Evolutionary conservation across 768 basidiomycete species (phyloP), one percentile per base, ranked within the genome.

Genomic region (Lactarius indigo): DNA sequence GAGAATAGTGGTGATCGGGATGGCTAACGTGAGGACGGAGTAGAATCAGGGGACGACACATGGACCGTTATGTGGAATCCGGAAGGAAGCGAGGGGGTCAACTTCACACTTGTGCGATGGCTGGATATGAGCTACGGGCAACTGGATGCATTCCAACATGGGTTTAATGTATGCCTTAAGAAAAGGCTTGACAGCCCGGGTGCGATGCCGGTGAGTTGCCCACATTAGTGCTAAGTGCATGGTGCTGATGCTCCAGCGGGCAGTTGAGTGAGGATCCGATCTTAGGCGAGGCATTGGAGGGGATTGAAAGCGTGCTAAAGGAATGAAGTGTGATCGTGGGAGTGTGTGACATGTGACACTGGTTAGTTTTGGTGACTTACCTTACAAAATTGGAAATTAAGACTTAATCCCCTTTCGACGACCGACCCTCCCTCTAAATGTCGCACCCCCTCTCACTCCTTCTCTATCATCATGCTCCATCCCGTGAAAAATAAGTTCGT

Each of bases 21-120:
- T 23, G 52, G 57, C 61, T 66, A 58, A 66, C 50, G 37, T 37
- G 50, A 41, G 37, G 59, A 65, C 33, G 41, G 59, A 47, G 35
- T 20, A 30, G 30, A 30, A 33, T 54, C 57, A 59, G 66, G 3
- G 61, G 50, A 56, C 52, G 41, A 47, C 41, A 39, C 33, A 30
- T 63, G 66, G 66, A 42, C 47, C 41, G 12, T 67, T 31, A 67
- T 62, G 31, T 64, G 66, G 66, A 64, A 31, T 17, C 31, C 66
- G 10, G 66, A 59, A 44, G 57, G 8, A 13, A 61, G 66, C 31
- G 66, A 67, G 8, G 50, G 44, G 12, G 62, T 63, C 50, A 59
- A 52, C 20, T 67, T 58, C 31, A 35, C 26, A 8, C 61, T 54
- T 30, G 57, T 58, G 23, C 50, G 9, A 20, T 67, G 57, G 57